A percentile compares a stretch with the other conserved stretches of the same genome.
Evolutionary conservation across 2,329 filamentous ascomycete species (phyloP).

Genomic region (Lachnellula hyalina): DNA sequence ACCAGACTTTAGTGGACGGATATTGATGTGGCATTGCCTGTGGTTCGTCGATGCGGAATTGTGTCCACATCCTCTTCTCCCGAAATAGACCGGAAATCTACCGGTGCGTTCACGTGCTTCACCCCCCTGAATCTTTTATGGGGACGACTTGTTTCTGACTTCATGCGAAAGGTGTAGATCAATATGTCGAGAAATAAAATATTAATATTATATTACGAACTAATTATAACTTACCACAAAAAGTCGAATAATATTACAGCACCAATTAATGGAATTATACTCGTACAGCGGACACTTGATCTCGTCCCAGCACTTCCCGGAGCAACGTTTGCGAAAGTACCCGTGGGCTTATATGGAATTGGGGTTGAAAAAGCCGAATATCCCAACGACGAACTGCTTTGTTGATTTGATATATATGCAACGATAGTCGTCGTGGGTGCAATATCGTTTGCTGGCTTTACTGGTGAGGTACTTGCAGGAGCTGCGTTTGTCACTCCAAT

Average conservation of each 20-base stretch:
- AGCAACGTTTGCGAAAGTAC: neutral
- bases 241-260: neutral
- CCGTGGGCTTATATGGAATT: no score
- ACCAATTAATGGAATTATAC: constrained; percentile 2
- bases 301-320: neutral
- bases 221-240: neutral
- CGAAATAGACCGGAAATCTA: no score
- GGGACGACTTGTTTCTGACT: no score
- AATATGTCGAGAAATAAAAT: no score
- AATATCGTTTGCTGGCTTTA: neutral
- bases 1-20: no score
- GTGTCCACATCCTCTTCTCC: no score
- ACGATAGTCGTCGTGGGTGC: neutral
- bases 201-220: no score
- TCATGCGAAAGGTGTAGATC: no score
- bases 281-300: neutral
- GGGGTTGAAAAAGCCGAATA: neutral
- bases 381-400: neutral
- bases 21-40: no score
- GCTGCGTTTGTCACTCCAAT: constrained; percentile 1
- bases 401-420: neutral
- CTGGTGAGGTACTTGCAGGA: neutral
- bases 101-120: no score
- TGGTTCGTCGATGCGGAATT: no score
- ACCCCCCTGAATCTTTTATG: no score